These are phyloP conservation scores for Erodium texanum DNA, from an alignment of 441 rosid genomes.

Conservation along the genomic window DNA sequence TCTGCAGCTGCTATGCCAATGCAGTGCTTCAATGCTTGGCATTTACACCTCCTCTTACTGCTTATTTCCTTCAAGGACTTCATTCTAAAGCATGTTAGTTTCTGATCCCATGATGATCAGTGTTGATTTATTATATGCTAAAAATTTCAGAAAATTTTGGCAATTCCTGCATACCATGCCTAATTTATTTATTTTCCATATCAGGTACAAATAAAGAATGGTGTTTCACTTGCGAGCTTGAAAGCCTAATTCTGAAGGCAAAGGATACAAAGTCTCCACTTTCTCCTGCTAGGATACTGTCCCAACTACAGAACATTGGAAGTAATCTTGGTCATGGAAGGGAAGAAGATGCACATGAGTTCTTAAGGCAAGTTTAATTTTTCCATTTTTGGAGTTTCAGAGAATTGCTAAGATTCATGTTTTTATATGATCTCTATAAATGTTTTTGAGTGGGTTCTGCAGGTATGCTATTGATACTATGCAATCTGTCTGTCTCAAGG, in stretches of 20 bases:
- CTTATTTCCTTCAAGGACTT: slow-evolving; percentile 71
- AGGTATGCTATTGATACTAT: slow-evolving; percentile 84
- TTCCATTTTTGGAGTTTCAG: neutral
- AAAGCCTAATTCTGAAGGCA: slow-evolving; percentile 55
- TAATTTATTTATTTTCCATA: slow-evolving; percentile 16
- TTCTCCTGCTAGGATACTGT: slow-evolving; percentile 59
- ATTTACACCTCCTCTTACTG: slow-evolving; percentile 81
- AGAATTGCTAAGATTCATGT: neutral
- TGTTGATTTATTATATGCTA: slow-evolving; percentile 11
- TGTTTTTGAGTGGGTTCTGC: slow-evolving; percentile 15
- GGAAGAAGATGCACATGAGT: slow-evolving; percentile 98
- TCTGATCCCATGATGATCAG: neutral
- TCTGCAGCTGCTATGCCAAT: slow-evolving; percentile 89
- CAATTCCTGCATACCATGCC: neutral
- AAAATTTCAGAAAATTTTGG: slow-evolving; percentile 1
- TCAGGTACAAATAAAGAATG: slow-evolving; percentile 63
- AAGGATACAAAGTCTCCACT: slow-evolving; percentile 60
- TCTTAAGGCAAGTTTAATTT: slow-evolving; percentile 50
- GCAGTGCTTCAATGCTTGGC: slow-evolving; percentile 84
- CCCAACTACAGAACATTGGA: slow-evolving; percentile 62
- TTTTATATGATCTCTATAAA: neutral
- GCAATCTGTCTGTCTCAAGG: slow-evolving; percentile 81
- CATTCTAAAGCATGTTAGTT: slow-evolving; percentile 68
- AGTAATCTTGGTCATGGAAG: slow-evolving; percentile 71
- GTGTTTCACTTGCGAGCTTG: slow-evolving; percentile 90